These are phyloP conservation scores for Chiua sp. DNA, from an alignment of 1,284 basidiomycete genomes.

Conservation along the genomic window DNA sequence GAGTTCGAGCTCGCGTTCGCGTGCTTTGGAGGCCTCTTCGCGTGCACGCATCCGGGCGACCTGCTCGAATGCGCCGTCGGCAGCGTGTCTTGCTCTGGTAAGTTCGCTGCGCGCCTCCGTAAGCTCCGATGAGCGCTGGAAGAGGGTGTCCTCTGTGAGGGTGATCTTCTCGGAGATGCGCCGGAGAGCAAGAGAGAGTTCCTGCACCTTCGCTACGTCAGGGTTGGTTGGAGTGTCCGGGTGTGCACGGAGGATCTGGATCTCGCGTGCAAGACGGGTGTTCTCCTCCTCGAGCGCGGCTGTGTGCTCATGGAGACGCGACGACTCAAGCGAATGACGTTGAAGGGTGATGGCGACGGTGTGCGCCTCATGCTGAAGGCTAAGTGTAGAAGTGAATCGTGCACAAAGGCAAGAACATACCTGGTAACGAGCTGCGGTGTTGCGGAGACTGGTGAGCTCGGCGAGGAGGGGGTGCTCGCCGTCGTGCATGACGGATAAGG, in stretches of 20 bases:
- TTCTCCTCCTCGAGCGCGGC: slow-evolving; percentile 62
- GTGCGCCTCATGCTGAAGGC: slow-evolving; percentile 67
- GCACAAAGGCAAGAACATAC: slow-evolving; percentile 36
- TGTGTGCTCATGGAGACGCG: slow-evolving; percentile 53
- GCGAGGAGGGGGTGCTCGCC: slow-evolving; percentile 68
- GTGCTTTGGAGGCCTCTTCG: slow-evolving; percentile 54
- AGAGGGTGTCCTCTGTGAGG: slow-evolving; percentile 57
- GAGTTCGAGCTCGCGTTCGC: slow-evolving; percentile 51
- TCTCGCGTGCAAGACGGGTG: slow-evolving; percentile 54
- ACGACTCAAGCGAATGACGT: slow-evolving; percentile 58
- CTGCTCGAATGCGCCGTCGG: slow-evolving; percentile 57
- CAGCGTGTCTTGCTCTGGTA: slow-evolving; percentile 46
- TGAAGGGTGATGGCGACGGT: slow-evolving; percentile 68
- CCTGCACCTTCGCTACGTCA: slow-evolving; percentile 56
- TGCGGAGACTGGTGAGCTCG: slow-evolving; percentile 67
- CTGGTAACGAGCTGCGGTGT: slow-evolving; percentile 72
- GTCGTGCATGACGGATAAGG: slow-evolving; percentile 22
- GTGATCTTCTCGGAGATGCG: slow-evolving; percentile 71
- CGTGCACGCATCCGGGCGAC: slow-evolving; percentile 53
- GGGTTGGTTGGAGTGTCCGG: slow-evolving; percentile 51
- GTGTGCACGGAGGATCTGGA: slow-evolving; percentile 54
- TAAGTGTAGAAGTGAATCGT: slow-evolving; percentile 7
- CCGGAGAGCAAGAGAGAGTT: slow-evolving; percentile 69
- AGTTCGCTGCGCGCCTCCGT: slow-evolving; percentile 48
- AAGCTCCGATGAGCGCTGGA: slow-evolving; percentile 55